phyloP scores from a whole-genome alignment of 768 basidiomycete species.

The Tremella yokohamensis region DNA sequence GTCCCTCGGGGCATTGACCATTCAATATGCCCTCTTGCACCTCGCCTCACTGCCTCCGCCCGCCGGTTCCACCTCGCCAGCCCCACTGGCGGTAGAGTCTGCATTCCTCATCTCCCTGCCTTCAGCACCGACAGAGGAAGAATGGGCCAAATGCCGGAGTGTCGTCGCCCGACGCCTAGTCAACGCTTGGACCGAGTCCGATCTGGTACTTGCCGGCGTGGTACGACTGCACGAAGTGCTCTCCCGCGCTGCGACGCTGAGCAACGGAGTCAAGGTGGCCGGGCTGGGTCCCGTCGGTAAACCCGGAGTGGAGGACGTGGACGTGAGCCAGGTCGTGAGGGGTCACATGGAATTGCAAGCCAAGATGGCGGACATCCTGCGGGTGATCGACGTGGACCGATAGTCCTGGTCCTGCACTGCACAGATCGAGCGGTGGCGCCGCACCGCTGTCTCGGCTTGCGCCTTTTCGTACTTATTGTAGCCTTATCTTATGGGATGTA shows the following conservation, averaged over 20 bases:
- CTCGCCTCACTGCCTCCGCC: conserved; percentile 41
- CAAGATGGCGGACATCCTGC: conserved; percentile 47
- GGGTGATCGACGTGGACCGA: conserved; percentile 39
- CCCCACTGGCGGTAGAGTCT: conserved; percentile 52
- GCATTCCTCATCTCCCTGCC: conserved; percentile 55
- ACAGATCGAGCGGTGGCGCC: too few relatives aligned
- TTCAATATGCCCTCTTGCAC: conserved; percentile 50
- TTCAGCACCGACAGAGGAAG: conserved; percentile 46
- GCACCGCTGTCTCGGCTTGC: too few relatives aligned
- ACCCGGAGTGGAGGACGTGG: conserved; percentile 51
- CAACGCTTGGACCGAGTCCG: conserved; percentile 51
- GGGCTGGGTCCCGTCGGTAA: conserved; percentile 48
- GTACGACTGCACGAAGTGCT: conserved; percentile 53
- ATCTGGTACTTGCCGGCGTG: conserved; percentile 52
- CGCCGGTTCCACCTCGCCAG: conserved; percentile 23
- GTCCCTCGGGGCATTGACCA: conserved; percentile 53
- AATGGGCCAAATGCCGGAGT: conserved; percentile 50
- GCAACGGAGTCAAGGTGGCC: conserved; percentile 44
- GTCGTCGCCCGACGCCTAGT: conserved; percentile 52
- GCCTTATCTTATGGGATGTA: too few relatives aligned
- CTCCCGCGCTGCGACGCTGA: conserved; percentile 46
- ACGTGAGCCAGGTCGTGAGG: conserved; percentile 46
- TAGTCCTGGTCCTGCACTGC: too few relatives aligned
- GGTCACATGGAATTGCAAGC: conserved; percentile 50
- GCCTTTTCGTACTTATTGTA: too few relatives aligned